Percentiles rank a stretch among this genome's conserved stretches.
Evolutionary conservation across 148 eudicot genomes (phyloP).

Genomic region (Spergularia bocconei): DNA sequence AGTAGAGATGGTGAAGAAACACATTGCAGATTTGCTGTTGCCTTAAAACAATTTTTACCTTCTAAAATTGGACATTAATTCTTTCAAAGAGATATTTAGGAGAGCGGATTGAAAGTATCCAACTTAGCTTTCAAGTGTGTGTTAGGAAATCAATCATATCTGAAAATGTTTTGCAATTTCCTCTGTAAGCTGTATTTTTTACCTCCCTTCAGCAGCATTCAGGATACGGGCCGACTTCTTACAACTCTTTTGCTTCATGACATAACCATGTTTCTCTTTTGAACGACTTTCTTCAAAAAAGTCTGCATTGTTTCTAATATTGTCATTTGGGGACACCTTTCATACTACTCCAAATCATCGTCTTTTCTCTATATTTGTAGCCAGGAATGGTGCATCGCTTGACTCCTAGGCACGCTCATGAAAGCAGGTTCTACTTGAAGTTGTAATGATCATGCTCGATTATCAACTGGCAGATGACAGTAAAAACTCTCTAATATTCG

Average conservation of each 20-base stretch:
- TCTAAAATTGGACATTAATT: too few species aligned
- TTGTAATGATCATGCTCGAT: neutral
- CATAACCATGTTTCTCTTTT: too few species aligned
- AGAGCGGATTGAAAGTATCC: too few species aligned
- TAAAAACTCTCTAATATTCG: slow-evolving; percentile 5
- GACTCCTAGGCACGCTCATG: neutral
- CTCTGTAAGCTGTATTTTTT: neutral
- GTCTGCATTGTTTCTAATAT: neutral
- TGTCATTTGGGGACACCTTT: neutral
- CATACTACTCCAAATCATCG: neutral
- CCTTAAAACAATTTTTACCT: too few species aligned
- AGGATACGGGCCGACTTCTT: neutral
- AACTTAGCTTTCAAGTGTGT: too few species aligned
- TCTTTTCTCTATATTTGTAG: slow-evolving; percentile 1
- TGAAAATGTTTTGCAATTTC: neutral
- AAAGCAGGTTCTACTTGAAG: neutral
- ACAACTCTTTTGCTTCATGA: neutral
- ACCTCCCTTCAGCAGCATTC: neutral
- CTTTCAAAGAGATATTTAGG: too few species aligned
- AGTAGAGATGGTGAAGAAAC: too few species aligned
- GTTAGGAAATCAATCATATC: neutral
- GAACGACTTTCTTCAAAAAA: too few species aligned
- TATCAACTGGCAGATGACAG: neutral
- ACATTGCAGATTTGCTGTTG: too few species aligned
- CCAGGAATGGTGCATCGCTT: neutral